Percentiles rank a stretch among this genome's conserved stretches.
Evolutionary conservation across 164 flowering plant species (phyloP).

Genomic region (Magnolia officinalis): DNA sequence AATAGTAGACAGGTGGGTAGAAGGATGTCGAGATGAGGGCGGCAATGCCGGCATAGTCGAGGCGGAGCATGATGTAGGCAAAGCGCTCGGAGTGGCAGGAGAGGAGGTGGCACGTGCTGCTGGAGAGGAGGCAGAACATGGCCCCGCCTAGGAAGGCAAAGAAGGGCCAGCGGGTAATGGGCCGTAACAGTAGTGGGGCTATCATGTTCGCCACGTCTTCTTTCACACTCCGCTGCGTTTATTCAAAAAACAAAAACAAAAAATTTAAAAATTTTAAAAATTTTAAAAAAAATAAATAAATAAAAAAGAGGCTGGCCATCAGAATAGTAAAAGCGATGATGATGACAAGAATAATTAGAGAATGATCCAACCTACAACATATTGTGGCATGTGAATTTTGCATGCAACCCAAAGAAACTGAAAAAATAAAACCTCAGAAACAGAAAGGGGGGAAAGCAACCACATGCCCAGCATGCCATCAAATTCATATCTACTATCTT

Average conservation of each 20-base stretch:
- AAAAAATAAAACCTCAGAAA: no score
- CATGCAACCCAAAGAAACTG: no score
- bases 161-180: conserved; percentile 97
- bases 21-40: conserved; percentile 93
- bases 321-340: not conserved
- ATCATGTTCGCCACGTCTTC: conserved; percentile 70
- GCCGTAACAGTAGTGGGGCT: conserved; percentile 63
- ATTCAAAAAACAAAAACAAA: not conserved
- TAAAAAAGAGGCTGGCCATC: no score
- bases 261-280: no score
- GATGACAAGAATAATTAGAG: not conserved
- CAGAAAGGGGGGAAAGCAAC: no score
- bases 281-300: no score
- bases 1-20: conserved; percentile 91
- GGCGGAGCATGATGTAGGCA: conserved; percentile 81
- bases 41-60: conserved; percentile 95
- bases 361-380: not conserved
- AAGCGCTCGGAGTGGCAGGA: conserved; percentile 82
- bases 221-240: conserved; percentile 58
- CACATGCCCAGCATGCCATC: no score
- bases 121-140: conserved; percentile 90
- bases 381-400: no score
- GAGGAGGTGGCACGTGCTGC: conserved; percentile 93
- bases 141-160: conserved; percentile 94
- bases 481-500: no score